phyloP scores from a whole-genome alignment of 495 filamentous ascomycete genomes.

The Evernia prunastri region DNA sequence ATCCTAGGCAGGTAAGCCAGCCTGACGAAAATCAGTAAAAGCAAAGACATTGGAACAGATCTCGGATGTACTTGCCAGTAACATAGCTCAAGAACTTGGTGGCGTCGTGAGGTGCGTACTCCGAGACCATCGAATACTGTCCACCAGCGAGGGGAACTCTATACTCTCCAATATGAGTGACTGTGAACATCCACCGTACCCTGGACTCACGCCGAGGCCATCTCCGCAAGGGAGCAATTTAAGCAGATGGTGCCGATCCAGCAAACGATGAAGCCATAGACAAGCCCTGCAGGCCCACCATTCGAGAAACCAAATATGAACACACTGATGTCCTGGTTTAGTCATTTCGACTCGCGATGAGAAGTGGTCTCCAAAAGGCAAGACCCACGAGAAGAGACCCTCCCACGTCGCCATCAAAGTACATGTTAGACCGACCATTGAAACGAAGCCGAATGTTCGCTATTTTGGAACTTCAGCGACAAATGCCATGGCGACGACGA shows the following conservation, averaged over 20 bases:
- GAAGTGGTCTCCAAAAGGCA: neutral
- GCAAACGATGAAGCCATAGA: constrained; percentile 35
- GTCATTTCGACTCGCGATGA: neutral
- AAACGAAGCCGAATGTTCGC: constrained; percentile 36
- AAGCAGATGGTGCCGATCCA: constrained; percentile 34
- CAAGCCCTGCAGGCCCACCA: constrained; percentile 33
- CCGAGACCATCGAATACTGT: constrained; percentile 44
- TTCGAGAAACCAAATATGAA: constrained; percentile 24
- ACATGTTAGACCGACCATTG: constrained; percentile 32
- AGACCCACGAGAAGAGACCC: constrained; percentile 17
- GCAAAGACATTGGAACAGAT: constrained; percentile 9
- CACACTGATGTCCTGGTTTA: neutral
- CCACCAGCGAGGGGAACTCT: constrained; percentile 36
- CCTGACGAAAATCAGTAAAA: constrained; percentile 20
- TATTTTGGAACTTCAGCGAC: constrained; percentile 2
- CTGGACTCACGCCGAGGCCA: constrained; percentile 35
- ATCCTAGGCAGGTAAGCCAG: constrained; percentile 41
- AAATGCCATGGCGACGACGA: constrained; percentile 23
- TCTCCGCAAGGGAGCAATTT: constrained; percentile 36
- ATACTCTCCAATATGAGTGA: neutral
- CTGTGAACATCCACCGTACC: neutral
- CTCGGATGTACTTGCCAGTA: constrained; percentile 27
- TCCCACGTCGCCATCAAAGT: constrained; percentile 38
- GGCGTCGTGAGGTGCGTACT: constrained; percentile 30
- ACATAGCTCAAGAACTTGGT: constrained; percentile 38